Evolutionary conservation across 2,329 filamentous ascomycete genomes (phyloP).

Genomic region (Bipolaris cookei): DNA sequence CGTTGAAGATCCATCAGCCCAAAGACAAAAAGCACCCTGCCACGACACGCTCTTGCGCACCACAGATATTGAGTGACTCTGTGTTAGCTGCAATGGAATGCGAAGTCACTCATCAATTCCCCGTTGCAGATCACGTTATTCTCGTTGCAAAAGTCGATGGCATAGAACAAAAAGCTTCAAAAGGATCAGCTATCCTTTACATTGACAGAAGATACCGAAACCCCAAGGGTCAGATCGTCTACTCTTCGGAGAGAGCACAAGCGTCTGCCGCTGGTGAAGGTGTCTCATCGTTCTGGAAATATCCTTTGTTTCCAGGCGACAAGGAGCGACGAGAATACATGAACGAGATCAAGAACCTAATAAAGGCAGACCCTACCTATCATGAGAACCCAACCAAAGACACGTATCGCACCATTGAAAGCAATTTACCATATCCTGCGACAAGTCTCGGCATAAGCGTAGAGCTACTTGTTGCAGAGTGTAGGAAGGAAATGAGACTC

Average conservation of each 20-base stretch:
- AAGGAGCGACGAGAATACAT: constrained; percentile 25
- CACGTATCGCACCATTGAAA: constrained; percentile 11
- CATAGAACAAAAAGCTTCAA: constrained; percentile 9
- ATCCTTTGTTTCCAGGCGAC: constrained; percentile 30
- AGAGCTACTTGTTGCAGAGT: constrained; percentile 14
- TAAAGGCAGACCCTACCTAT: constrained; percentile 17
- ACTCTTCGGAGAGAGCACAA: constrained; percentile 4
- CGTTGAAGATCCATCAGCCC: constrained; percentile 17
- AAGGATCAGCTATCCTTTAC: constrained; percentile 31
- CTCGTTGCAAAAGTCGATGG: constrained; percentile 52
- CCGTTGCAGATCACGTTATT: constrained; percentile 57
- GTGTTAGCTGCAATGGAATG: constrained; percentile 45
- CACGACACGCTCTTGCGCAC: constrained; percentile 19
- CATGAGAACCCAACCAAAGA: constrained; percentile 5
- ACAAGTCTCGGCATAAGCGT: constrained; percentile 26
- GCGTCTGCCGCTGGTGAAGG: not conserved
- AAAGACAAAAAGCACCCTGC: not conserved
- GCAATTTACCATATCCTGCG: constrained; percentile 15
- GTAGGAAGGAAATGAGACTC: constrained; percentile 14
- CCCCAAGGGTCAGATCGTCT: constrained; percentile 9
- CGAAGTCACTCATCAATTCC: constrained; percentile 44
- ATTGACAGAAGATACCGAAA: constrained; percentile 35
- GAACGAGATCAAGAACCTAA: constrained; percentile 21
- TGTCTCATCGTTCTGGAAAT: constrained; percentile 18
- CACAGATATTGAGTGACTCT: constrained; percentile 20